Conservation (phyloP, 2,329 filamentous ascomycete species). For the Emmonsiellopsis sp. region DNA sequence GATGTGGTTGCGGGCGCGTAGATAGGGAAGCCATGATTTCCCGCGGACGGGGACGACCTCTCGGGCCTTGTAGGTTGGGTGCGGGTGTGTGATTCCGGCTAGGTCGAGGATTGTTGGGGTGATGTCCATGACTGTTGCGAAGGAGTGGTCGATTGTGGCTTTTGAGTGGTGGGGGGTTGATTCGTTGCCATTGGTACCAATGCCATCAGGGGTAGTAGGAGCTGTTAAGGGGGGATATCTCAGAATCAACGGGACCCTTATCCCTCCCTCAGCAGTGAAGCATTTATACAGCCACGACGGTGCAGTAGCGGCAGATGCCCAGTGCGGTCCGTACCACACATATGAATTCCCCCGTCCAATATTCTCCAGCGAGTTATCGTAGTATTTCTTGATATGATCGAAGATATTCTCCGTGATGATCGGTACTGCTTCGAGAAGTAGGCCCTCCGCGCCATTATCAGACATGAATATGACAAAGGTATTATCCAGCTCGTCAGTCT, state of each 20-base stretch:
- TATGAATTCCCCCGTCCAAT: constrained; percentile 50
- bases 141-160: constrained; percentile 41
- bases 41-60: constrained; percentile 46
- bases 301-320: constrained; percentile 47
- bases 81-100: constrained; percentile 41
- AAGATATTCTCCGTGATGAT: constrained; percentile 48
- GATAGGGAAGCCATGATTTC: constrained; percentile 36
- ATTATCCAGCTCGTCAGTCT: constrained; percentile 52
- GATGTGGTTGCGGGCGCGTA: constrained; percentile 27
- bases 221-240: constrained; percentile 26
- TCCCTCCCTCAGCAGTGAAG: constrained; percentile 43
- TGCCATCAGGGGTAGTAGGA: neutral
- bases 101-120: constrained; percentile 38
- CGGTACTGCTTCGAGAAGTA: constrained; percentile 50
- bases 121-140: constrained; percentile 47
- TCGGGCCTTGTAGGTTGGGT: constrained; percentile 43
- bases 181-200: neutral
- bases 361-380: constrained; percentile 50
- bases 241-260: constrained; percentile 46
- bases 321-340: constrained; percentile 52
- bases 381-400: constrained; percentile 48
- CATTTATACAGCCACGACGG: constrained; percentile 42
- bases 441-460: constrained; percentile 55
- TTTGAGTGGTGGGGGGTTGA: constrained; percentile 15
- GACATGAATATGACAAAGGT: constrained; percentile 57